These are phyloP conservation scores for Trichoderma sp. DNA, from an alignment of 2,329 filamentous ascomycete genomes.

Conservation along the genomic window DNA sequence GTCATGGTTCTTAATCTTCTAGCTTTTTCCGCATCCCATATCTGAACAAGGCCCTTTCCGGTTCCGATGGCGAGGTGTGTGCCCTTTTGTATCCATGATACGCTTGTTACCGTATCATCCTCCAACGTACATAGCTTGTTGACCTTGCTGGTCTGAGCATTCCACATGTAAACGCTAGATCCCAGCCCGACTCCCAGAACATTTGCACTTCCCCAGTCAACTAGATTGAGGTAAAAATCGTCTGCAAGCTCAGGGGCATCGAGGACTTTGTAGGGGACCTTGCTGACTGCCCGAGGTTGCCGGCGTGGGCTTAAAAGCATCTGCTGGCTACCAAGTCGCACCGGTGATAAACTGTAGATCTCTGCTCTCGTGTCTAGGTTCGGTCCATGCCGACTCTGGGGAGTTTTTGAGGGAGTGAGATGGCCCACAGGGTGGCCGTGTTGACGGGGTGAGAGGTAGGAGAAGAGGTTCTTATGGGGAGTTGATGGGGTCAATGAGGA, in stretches of 20 bases:
- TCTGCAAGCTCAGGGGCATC: slow-evolving; percentile 95
- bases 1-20: slow-evolving; percentile 93
- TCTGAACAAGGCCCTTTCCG: slow-evolving; percentile 90
- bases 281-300: slow-evolving; percentile 86
- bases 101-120: slow-evolving; percentile 93
- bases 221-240: slow-evolving; percentile 96
- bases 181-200: slow-evolving; percentile 91
- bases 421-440: slow-evolving; percentile 74
- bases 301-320: slow-evolving; percentile 90
- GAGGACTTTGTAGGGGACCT: slow-evolving; percentile 96
- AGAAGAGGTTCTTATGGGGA: slow-evolving; percentile 96
- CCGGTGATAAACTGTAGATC: slow-evolving; percentile 92
- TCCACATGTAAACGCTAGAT: slow-evolving; percentile 98
- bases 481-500: slow-evolving; percentile 86
- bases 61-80: slow-evolving; percentile 96
- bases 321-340: slow-evolving; percentile 88
- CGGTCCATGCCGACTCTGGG: slow-evolving; percentile 82
- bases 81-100: slow-evolving; percentile 97
- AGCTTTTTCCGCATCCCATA: slow-evolving; percentile 92
- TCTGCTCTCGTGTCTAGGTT: slow-evolving; percentile 90
- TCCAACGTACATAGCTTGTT: slow-evolving; percentile 91
- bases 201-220: slow-evolving; percentile 97
- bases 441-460: slow-evolving; percentile 78
- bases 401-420: slow-evolving; percentile 85
- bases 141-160: slow-evolving; percentile 85